Evolutionary conservation across 192 early-diverging fungal genomes (phyloP).

Genomic region (Coemansia sp.): DNA sequence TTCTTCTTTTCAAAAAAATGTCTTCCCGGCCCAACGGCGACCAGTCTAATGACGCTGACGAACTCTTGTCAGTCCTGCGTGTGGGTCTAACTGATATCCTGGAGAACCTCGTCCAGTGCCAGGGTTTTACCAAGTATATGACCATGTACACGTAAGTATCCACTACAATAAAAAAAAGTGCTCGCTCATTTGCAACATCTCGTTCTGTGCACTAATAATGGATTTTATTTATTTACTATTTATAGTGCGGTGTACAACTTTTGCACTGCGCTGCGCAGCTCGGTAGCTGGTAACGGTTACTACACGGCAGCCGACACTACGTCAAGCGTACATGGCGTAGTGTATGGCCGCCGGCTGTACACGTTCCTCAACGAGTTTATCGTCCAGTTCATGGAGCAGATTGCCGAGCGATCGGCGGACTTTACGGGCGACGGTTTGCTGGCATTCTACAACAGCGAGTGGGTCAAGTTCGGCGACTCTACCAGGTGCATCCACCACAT

Average conservation of each 20-base stretch:
- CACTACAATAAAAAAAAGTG: background rate
- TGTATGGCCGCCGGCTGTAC: slow-evolving; percentile 70
- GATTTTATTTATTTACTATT: background rate
- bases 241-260: slow-evolving; percentile 58
- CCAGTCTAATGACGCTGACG: slow-evolving; percentile 39
- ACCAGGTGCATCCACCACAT: slow-evolving; percentile 85
- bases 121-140: slow-evolving; percentile 79
- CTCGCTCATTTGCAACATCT: background rate
- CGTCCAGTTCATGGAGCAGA: slow-evolving; percentile 52
- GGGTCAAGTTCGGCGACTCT: slow-evolving; percentile 88
- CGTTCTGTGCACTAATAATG: background rate
- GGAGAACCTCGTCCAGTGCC: slow-evolving; percentile 70
- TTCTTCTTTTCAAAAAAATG: slow-evolving; percentile 1
- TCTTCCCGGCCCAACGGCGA: slow-evolving; percentile 8
- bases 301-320: slow-evolving; percentile 51
- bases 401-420: slow-evolving; percentile 62
- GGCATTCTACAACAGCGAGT: slow-evolving; percentile 85
- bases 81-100: slow-evolving; percentile 83
- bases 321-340: slow-evolving; percentile 37
- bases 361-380: slow-evolving; percentile 61
- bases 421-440: slow-evolving; percentile 81
- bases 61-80: slow-evolving; percentile 78
- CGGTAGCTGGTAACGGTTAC: slow-evolving; percentile 26
- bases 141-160: slow-evolving; percentile 67
- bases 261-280: slow-evolving; percentile 42